A percentile compares a stretch with the other conserved stretches of the same genome.
Conservation (phyloP, 2,329 filamentous ascomycete species). For the Fusarium staphyleae region DNA sequence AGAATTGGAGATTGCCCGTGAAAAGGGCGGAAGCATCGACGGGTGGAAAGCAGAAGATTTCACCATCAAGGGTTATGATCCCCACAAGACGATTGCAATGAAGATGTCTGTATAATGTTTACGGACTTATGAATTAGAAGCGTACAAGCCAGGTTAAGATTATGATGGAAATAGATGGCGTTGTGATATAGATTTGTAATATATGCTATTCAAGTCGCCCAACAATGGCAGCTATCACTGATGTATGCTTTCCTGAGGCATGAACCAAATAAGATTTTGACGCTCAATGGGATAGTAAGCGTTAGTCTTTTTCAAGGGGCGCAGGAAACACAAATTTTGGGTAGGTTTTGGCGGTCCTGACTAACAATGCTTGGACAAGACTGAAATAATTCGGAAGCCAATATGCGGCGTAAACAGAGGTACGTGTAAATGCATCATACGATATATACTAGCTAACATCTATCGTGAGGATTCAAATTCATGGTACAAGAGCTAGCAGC, state of each 20-base stretch:
- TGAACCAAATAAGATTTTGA: too few species aligned
- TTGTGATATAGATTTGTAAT: conserved; percentile 17
- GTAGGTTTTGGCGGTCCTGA: too few species aligned
- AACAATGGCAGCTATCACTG: neutral
- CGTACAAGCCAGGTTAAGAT: neutral
- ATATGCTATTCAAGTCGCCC: neutral
- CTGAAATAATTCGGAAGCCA: too few species aligned
- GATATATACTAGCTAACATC: conserved; percentile 1
- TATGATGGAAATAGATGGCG: conserved; percentile 25
- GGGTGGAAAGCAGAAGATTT: conserved; percentile 92
- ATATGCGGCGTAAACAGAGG: too few species aligned
- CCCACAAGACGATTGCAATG: conserved; percentile 93
- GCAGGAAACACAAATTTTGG: too few species aligned
- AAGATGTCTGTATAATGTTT: conserved; percentile 83
- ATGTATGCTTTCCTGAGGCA: too few species aligned
- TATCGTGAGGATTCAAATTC: neutral
- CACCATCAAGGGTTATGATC: conserved; percentile 84
- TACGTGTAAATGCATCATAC: neutral
- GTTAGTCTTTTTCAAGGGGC: too few species aligned
- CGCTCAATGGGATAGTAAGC: too few species aligned
- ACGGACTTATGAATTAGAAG: neutral
- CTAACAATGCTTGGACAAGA: neutral
- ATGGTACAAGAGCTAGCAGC: neutral
- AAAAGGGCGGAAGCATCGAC: conserved; percentile 79
- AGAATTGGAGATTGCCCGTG: conserved; percentile 72